Evolutionary conservation across 2,329 filamentous ascomycete species (phyloP), one percentile per base, ranked within the genome.

Genomic region (Xylaria sp.): DNA sequence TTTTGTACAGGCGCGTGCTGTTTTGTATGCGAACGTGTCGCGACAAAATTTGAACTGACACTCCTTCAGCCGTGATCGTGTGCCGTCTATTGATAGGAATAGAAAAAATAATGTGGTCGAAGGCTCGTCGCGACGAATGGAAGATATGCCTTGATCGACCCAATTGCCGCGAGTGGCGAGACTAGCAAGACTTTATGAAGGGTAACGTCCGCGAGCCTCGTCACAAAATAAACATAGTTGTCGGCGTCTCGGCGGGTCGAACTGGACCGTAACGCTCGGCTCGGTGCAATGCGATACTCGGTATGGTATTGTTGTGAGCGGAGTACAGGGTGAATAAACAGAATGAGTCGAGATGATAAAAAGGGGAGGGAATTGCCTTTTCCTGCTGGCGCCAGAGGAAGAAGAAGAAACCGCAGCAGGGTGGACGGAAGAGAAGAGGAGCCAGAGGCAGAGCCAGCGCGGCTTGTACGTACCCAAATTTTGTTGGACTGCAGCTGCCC

Each of bases 141-240:
- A 39, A 63, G 25, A 59, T 9, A 32, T 41, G 58, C 5, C 50
- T 41, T 20, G 56, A 68, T 64, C 68, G 50, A 66, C 65, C 66
- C 65, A 71, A 73, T 71, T 69, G 68, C 62, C 37, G 70, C 63
- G 52, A 64, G 61, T 66, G 66, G 73, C 68, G 68, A 70, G 69
- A 73, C 68, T 67, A 71, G 69, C 70, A 66, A 68, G 71, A 64
- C 72, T 65, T 74, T 44, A 39, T 63, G 60, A 63, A 66, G 65
- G 52, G 66, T 66, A 71, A 70, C 66, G 70, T 73, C 52, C 18
- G 28, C 69, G 66, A 75, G 71, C 70, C 72, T 72, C 69, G 73
- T 77, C 70, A 74, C 68, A 63, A 72, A 66, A 66, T 75, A 64
- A 69, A 65, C 72, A 77, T 76, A 73, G 66, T 73, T 69, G 72